Base-by-base conservation (phyloP, 495 filamentous ascomycete species). In the Eremomyces bilateralis region DNA sequence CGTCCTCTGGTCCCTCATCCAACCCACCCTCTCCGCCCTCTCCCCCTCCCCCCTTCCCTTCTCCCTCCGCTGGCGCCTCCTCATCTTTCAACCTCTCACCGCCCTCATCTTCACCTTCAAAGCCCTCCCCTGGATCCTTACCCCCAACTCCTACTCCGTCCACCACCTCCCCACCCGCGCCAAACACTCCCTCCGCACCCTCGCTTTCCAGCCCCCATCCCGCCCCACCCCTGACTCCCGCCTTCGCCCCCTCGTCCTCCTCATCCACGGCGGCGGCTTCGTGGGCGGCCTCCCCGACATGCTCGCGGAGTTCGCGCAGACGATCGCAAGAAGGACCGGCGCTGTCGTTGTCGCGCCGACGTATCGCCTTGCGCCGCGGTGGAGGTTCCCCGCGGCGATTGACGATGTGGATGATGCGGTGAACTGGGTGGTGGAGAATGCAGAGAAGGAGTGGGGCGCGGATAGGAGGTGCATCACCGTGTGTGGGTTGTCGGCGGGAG, bases 241-340 rank as follows among this genome's bases (percentile, higher is more conserved):
- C 13, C 33, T 38, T 4, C 37, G 44, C 17, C 53, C 53, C 0
- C 37, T 57, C 2, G 52, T 54, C 32, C 33, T 57, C 41, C 40
- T 53, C 41, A 41, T 50, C 27, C 53, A 57, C 37, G 50, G 45
- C 34, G 52, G 53, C 17, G 48, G 34, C 22, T 55, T 55, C 38
- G 33, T 55, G 15, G 52, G 53, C 34, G 53, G 53, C 29, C 13
- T 52, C 8, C 35, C 50, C 5, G 53, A 57, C 32, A 30, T 34
- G 13, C 29, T 45, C 37, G 43, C 44, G 1, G 11, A 30, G 6
- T 54, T 49, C 31, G 53, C 51, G 33, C 21, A 31, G 10, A 29
- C 18, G 13, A 21, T 57, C 0, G 44, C 52, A 4, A 25, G 37
- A 15, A 33, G 31, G 4, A 55, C 52, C 1, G 52, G 48, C 13